Evolutionary conservation across 2,329 filamentous ascomycete genomes (phyloP), one percentile per base, ranked within the genome.

Genomic region (Penicillium sp.): DNA sequence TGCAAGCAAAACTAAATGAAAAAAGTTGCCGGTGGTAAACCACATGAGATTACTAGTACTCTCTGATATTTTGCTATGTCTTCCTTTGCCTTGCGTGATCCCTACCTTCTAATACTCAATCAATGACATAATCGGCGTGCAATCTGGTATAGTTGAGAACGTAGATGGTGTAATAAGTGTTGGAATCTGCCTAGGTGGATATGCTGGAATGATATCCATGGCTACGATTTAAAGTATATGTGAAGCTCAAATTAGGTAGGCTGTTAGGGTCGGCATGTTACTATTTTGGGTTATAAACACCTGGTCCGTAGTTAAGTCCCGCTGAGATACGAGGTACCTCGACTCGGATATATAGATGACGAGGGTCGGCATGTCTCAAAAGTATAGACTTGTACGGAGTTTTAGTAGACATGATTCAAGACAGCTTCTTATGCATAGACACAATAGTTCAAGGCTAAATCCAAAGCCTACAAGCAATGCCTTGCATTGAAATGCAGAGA

Each of bases 1-100:
- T 96, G 92, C 86, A 96, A 96, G 83, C 91, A 95, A 80, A 95
- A 90, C 80, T 96, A 56, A 74, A 73, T 78, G 93, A 34, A 53
- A 55, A 49, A 56, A 58, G 55, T 54, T 51, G 50, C 31, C 50
- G 49, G 53, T 55, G 49, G 49, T 49, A 51, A 57, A 64, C 61
- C 67, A 68, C 61, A 65, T 65, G 61, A 70, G 67, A 61, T 68
- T 65, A 66, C 69, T 72, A 66, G 62, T 69, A 50, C 46, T 50
- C 65, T 65, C 61, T 64, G 59, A 61, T 56, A 58, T 62, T 62
- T 65, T 66, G 61, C 61, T 64, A 59, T 62, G 51, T 59, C 61
- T 62, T 55, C 49, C 56, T 48, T 56, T 55, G 27, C 42, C 38
- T 36, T 57, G 39, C 54, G 48, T 47, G 49, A 48, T 50, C 44